Evolutionary conservation across 805 yeast genomes (phyloP).

Genomic region (Candida qinlingensis): DNA sequence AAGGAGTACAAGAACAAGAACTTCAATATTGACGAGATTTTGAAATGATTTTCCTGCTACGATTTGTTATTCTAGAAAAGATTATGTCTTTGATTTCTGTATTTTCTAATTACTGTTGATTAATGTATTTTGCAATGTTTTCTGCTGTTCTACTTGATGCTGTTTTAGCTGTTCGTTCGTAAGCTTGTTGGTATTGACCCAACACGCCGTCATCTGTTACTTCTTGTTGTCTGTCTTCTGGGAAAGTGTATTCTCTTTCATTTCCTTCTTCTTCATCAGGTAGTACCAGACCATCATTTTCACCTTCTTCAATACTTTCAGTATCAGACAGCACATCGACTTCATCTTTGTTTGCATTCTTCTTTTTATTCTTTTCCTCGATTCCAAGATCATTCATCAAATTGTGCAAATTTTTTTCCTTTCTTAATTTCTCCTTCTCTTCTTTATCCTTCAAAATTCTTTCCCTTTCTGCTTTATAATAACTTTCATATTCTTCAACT

Average conservation of each 20-base stretch:
- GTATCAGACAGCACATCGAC: slow-evolving; percentile 51
- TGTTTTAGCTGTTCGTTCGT: slow-evolving; percentile 54
- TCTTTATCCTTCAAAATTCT: slow-evolving; percentile 70
- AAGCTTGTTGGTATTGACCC: slow-evolving; percentile 72
- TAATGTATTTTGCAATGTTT: slow-evolving; percentile 63
- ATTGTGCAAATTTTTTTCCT: slow-evolving; percentile 62
- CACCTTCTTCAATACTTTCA: slow-evolving; percentile 41
- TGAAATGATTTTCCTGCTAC: background rate
- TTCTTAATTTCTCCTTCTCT: slow-evolving; percentile 64
- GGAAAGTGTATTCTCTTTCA: slow-evolving; percentile 67
- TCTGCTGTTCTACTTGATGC: slow-evolving; percentile 68
- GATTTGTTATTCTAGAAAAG: no score
- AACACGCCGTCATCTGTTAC: slow-evolving; percentile 43
- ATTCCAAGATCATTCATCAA: slow-evolving; percentile 87
- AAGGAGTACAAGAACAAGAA: slow-evolving; percentile 25
- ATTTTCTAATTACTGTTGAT: slow-evolving; percentile 21
- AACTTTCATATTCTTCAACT: slow-evolving; percentile 80
- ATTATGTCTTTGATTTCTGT: no score
- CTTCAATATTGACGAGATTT: slow-evolving; percentile 7
- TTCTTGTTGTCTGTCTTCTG: slow-evolving; percentile 62
- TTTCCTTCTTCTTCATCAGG: slow-evolving; percentile 45
- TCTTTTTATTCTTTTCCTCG: slow-evolving; percentile 36
- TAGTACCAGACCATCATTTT: slow-evolving; percentile 35
- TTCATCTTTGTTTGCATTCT: slow-evolving; percentile 31
- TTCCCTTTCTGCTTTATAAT: slow-evolving; percentile 82